A percentile compares a stretch with the other conserved stretches of the same genome.
Conservation (phyloP, 352 stramenopile genomes). For the Phytophthora europaea region DNA sequence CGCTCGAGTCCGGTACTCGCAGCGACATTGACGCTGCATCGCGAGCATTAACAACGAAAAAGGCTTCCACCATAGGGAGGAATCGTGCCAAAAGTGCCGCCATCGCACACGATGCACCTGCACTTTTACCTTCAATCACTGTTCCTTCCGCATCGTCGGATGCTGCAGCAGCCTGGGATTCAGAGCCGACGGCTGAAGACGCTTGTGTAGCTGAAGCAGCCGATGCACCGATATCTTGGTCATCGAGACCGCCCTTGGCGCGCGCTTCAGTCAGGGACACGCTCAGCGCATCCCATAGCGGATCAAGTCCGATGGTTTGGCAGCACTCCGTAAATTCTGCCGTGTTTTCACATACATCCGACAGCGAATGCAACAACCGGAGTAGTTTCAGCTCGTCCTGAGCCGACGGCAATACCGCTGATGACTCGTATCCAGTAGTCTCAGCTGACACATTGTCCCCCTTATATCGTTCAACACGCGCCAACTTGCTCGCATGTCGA, state of each 20-base stretch:
- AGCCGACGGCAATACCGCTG: conserved; percentile 78
- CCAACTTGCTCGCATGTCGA: conserved; percentile 59
- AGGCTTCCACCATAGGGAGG: conserved; percentile 98
- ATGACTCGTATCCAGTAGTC: conserved; percentile 62
- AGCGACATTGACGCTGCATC: conserved; percentile 85
- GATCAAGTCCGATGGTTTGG: conserved; percentile 72
- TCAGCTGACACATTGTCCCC: conserved; percentile 27
- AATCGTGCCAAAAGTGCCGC: conserved; percentile 97
- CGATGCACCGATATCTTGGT: conserved; percentile 43
- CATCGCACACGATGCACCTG: conserved; percentile 90
- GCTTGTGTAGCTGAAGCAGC: conserved; percentile 12
- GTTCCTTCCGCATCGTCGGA: conserved; percentile 82
- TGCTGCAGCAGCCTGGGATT: conserved; percentile 21
- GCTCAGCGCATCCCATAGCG: conserved; percentile 84
- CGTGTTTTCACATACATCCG: conserved; percentile 81
- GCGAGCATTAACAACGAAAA: conserved; percentile 98
- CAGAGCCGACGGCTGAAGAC: conserved; percentile 51
- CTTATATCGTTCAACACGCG: conserved; percentile 46
- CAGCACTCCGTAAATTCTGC: conserved; percentile 79
- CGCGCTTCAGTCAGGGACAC: conserved; percentile 79
- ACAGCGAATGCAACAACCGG: conserved; percentile 96
- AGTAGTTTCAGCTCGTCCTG: conserved; percentile 97
- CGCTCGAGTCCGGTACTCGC: conserved; percentile 72
- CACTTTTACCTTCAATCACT: conserved; percentile 91
- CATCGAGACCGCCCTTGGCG: conserved; percentile 79